Conservation (phyloP, 2,329 filamentous ascomycete genomes). For the Microsporum ferrugineum region DNA sequence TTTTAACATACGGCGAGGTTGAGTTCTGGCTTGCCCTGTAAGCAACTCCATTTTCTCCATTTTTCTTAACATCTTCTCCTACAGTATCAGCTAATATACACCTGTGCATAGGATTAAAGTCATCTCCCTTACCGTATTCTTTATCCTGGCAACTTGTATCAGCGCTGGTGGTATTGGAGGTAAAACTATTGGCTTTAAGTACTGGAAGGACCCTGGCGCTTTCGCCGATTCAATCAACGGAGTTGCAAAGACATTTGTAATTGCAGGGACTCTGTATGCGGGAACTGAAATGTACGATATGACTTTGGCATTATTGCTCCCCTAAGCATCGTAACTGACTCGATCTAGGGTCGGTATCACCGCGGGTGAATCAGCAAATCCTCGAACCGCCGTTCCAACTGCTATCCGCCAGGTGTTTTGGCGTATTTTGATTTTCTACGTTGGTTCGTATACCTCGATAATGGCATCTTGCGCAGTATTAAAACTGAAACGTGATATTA, state of each 20-base stretch:
- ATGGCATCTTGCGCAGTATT: background rate
- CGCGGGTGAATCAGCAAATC: slow-evolving; percentile 32
- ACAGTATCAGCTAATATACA: background rate
- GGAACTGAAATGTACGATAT: slow-evolving; percentile 7
- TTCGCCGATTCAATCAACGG: slow-evolving; percentile 29
- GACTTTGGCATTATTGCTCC: background rate
- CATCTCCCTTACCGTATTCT: slow-evolving; percentile 23
- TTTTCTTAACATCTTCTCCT: background rate
- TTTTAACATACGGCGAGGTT: slow-evolving; percentile 43
- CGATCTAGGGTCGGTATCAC: slow-evolving; percentile 26
- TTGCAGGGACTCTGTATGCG: slow-evolving; percentile 16
- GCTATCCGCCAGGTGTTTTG: slow-evolving; percentile 34
- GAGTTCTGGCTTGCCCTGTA: slow-evolving; percentile 37
- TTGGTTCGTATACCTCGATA: slow-evolving; percentile 28
- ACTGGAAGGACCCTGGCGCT: slow-evolving; percentile 27
- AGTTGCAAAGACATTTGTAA: slow-evolving; percentile 27
- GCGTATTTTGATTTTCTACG: slow-evolving; percentile 46
- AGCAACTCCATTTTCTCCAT: background rate
- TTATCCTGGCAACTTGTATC: slow-evolving; percentile 26
- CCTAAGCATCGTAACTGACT: background rate
- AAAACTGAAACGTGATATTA: slow-evolving; percentile 9
- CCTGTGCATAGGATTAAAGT: slow-evolving; percentile 22
- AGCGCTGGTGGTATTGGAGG: slow-evolving; percentile 25
- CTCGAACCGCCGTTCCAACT: slow-evolving; percentile 35
- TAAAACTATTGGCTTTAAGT: slow-evolving; percentile 25